These are phyloP conservation scores for Aspergillus quadrilineatus DNA, from an alignment of 2,329 filamentous ascomycete species.

Conservation along the genomic window DNA sequence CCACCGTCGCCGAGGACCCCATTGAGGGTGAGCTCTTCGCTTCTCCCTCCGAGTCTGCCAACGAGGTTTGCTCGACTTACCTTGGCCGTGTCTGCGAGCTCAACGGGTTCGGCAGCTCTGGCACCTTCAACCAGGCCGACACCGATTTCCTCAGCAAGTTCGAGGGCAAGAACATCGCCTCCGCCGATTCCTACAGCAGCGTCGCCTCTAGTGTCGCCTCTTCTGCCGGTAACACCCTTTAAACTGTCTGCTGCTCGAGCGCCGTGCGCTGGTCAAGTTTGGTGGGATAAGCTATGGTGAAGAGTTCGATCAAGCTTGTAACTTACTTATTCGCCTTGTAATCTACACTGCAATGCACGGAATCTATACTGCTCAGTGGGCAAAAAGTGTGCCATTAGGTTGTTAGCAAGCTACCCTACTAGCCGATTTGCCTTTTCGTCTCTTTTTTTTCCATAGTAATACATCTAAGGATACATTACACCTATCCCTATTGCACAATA, in stretches of 20 bases:
- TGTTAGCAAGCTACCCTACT: not conserved
- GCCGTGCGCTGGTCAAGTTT: not conserved
- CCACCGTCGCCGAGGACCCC: constrained; percentile 34
- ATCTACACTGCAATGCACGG: not conserved
- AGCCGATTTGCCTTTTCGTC: not conserved
- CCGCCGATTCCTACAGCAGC: constrained; percentile 2
- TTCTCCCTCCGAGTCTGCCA: constrained; percentile 33
- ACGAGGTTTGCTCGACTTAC: constrained; percentile 43
- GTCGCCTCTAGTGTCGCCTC: not conserved
- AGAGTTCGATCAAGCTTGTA: not conserved
- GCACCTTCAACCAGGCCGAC: constrained; percentile 42
- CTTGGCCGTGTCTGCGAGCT: constrained; percentile 53
- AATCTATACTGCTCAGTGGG: not conserved
- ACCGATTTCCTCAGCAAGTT: constrained; percentile 53
- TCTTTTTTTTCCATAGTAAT: not conserved
- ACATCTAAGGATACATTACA: not conserved
- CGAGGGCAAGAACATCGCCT: constrained; percentile 54
- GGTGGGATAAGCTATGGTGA: not conserved
- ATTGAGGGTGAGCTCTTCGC: constrained; percentile 42
- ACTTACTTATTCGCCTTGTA: not conserved
- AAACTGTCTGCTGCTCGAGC: not conserved
- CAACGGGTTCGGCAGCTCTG: constrained; percentile 49
- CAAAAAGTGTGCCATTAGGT: not conserved
- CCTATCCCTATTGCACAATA: constrained; percentile 27
- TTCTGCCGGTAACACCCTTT: constrained; percentile 1